Conservation (phyloP, 768 basidiomycete genomes). For the Tricholoma terreum region DNA sequence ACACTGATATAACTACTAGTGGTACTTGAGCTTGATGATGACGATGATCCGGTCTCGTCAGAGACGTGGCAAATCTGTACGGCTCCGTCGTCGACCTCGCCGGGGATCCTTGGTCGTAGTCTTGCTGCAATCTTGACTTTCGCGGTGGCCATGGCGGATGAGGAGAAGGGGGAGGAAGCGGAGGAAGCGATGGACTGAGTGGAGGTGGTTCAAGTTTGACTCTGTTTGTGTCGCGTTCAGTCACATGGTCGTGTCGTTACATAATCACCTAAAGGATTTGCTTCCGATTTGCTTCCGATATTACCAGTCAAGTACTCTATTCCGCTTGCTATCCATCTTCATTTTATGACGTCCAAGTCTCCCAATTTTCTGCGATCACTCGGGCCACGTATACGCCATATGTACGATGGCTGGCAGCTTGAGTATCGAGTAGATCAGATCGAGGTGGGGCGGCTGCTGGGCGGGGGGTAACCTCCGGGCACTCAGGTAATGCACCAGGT, state of each 20-base stretch:
- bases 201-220: conserved; percentile 2
- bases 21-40: conserved; percentile 23
- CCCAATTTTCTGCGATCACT: too few relatives aligned
- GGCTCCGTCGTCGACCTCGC: conserved; percentile 61
- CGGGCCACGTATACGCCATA: too few relatives aligned
- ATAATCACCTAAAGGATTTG: not conserved
- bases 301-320: too few relatives aligned
- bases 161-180: conserved; percentile 5
- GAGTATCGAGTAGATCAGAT: too few relatives aligned
- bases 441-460: too few relatives aligned
- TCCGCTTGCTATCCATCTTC: too few relatives aligned
- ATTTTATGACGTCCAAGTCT: too few relatives aligned
- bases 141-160: conserved; percentile 31
- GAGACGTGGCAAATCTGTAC: conserved; percentile 49
- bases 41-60: conserved; percentile 28
- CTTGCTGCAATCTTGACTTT: conserved; percentile 74
- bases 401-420: too few relatives aligned
- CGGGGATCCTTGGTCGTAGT: conserved; percentile 59
- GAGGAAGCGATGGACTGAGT: not conserved
- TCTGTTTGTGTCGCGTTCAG: conserved; percentile 4
- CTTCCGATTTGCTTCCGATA: too few relatives aligned
- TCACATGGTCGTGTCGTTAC: conserved; percentile 14
- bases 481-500: too few relatives aligned
- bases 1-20: conserved; percentile 58
- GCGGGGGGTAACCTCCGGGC: too few relatives aligned